phyloP scores from a whole-genome alignment of 2,329 filamentous ascomycete species.

The Raffaelea albimanens region DNA sequence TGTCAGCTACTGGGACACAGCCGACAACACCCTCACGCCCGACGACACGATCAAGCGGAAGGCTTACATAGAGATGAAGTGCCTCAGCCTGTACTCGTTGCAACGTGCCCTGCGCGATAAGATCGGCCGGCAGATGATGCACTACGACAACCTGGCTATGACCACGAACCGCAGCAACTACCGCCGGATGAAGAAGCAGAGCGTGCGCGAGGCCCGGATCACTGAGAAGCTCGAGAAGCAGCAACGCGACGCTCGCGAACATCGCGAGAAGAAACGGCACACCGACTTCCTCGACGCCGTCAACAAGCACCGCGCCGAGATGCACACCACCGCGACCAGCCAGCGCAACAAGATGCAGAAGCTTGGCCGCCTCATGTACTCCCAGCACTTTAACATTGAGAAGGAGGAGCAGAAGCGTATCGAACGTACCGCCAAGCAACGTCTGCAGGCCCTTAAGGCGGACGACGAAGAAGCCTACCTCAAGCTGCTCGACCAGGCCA shows the following conservation, averaged over 20 bases:
- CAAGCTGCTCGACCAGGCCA: conserved; percentile 94
- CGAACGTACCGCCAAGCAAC: conserved; percentile 95
- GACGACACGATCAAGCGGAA: conserved; percentile 82
- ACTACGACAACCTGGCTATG: conserved; percentile 94
- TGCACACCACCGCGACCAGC: conserved; percentile 55
- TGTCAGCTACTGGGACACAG: conserved; percentile 76
- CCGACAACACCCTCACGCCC: conserved; percentile 54
- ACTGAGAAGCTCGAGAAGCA: conserved; percentile 99
- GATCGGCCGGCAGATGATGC: conserved; percentile 84
- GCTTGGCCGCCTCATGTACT: conserved; percentile 78
- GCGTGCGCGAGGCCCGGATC: conserved; percentile 85
- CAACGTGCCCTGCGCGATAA: conserved; percentile 79
- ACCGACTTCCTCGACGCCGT: conserved; percentile 85
- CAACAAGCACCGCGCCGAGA: conserved; percentile 69
- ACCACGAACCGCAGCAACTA: conserved; percentile 88
- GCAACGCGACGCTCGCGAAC: conserved; percentile 89
- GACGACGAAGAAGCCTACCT: conserved; percentile 99
- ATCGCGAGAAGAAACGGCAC: conserved; percentile 96
- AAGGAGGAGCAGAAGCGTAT: conserved; percentile 99
- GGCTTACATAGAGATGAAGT: conserved; percentile 92
- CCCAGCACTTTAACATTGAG: conserved; percentile 91
- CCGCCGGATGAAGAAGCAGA: conserved; percentile 95
- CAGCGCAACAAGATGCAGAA: conserved; percentile 73
- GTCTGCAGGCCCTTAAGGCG: conserved; percentile 96
- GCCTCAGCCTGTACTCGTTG: conserved; percentile 76